Evolutionary conservation across 495 filamentous ascomycete species (phyloP), one percentile per base, ranked within the genome.

Genomic region (Polyplosphaeria fusca): DNA sequence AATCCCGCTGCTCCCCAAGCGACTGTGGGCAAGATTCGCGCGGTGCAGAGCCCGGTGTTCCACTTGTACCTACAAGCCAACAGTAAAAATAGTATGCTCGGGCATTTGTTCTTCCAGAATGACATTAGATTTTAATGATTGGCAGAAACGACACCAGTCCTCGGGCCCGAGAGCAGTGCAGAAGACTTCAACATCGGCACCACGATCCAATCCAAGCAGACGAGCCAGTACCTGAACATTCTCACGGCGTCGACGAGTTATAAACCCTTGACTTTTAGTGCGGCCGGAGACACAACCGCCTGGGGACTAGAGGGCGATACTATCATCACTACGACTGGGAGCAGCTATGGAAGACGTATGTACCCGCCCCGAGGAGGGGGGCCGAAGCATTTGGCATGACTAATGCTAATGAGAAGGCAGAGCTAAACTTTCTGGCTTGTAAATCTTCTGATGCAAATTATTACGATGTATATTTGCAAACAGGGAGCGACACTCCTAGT

Each of bases 261-360:
- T 63, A 77, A 79, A 60, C 74, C 74, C 20, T 58, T 79, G 11
- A 71, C 64, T 12, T 75, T 79, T 39, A 64, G 64, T 25, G 65
- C 61, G 16, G 68, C 68, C 23, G 52, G 70, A 5, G 58, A 47
- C 4, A 74, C 72, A 3, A 73, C 73, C 22, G 75, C 69, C 1
- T 79, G 77, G 76, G 74, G 69, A 11, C 65, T 79, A 49, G 77
- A 79, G 67, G 76, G 77, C 5, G 78, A 79, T 60, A 80, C 77
- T 12, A 75, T 79, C 47, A 79, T 79, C 56, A 79, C 77, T 5
- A 62, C 59, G 3, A 67, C 63, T 32, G 70, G 64, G 20, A 78
- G 74, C 58, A 65, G 44, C 42, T 79, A 64, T 63, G 77, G 77
- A 35, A 68, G 77, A 55, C 73, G 58, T 61, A 23, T 30, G 58